phyloP scores from a whole-genome alignment of 306 rosid species.

The Psophocarpus tetragonolobus region DNA sequence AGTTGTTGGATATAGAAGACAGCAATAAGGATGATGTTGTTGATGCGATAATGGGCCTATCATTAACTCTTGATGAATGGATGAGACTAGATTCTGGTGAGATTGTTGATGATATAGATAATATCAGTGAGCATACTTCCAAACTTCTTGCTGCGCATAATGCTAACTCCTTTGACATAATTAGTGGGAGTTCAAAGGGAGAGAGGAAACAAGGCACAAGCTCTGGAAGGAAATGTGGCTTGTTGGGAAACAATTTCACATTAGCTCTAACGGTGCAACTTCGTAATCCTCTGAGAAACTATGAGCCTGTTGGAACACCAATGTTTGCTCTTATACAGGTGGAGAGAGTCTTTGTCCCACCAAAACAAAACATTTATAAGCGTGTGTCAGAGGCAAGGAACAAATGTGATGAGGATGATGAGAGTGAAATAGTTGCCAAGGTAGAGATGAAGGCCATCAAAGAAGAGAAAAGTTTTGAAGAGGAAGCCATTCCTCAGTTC shows the following conservation, averaged over 20 bases:
- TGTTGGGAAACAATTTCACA: slow-evolving; percentile 85
- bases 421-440: slow-evolving; percentile 39
- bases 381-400: slow-evolving; percentile 50
- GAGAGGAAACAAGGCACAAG: slow-evolving; percentile 65
- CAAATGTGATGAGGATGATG: slow-evolving; percentile 48
- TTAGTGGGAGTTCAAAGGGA: slow-evolving; percentile 57
- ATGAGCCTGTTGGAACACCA: slow-evolving; percentile 86
- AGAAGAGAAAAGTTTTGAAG: slow-evolving; percentile 50
- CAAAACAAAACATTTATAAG: slow-evolving; percentile 67
- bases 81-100: slow-evolving; percentile 90
- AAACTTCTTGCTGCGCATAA: slow-evolving; percentile 89
- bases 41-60: slow-evolving; percentile 82
- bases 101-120: slow-evolving; percentile 73
- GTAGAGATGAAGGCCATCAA: slow-evolving; percentile 47
- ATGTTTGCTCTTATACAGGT: slow-evolving; percentile 92
- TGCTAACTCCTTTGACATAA: slow-evolving; percentile 69
- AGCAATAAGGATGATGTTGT: slow-evolving; percentile 38
- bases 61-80: slow-evolving; percentile 93
- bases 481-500: slow-evolving; percentile 67
- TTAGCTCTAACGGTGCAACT: slow-evolving; percentile 90
- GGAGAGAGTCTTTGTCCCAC: slow-evolving; percentile 81
- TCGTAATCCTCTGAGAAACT: slow-evolving; percentile 82
- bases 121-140: slow-evolving; percentile 78
- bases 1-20: slow-evolving; percentile 64
- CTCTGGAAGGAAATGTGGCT: slow-evolving; percentile 61